These are phyloP conservation scores for Gossypium stocksii DNA, from an alignment of 345 rosid species.

Conservation along the genomic window DNA sequence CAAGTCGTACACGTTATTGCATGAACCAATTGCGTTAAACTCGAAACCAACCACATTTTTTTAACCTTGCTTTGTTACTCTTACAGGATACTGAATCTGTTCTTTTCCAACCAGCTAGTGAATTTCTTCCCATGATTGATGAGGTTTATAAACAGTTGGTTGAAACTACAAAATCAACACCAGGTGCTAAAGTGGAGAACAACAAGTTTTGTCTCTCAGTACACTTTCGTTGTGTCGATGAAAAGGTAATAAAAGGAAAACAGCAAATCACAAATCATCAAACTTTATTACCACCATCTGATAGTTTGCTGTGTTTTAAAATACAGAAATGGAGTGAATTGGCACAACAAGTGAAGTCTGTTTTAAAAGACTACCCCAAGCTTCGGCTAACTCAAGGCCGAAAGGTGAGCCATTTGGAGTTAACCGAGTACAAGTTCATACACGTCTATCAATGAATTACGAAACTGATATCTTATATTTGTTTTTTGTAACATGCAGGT, in stretches of 20 bases:
- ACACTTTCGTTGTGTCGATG: slow-evolving; percentile 83
- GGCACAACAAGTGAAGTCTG: slow-evolving; percentile 60
- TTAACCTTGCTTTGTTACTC: background rate
- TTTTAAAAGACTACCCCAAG: slow-evolving; percentile 58
- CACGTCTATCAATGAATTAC: too few relatives aligned
- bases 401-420: slow-evolving; percentile 33
- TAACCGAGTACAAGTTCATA: too few relatives aligned
- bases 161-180: slow-evolving; percentile 63
- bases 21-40: too few relatives aligned
- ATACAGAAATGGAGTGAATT: slow-evolving; percentile 74
- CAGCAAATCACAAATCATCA: background rate
- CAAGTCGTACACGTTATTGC: background rate
- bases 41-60: background rate
- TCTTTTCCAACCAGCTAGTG: slow-evolving; percentile 77
- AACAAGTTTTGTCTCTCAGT: slow-evolving; percentile 88
- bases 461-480: too few relatives aligned
- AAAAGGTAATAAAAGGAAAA: slow-evolving; percentile 37
- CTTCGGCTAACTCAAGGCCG: slow-evolving; percentile 76
- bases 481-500: slow-evolving; percentile 37
- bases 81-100: slow-evolving; percentile 46
- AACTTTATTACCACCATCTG: background rate
- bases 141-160: slow-evolving; percentile 53
- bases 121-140: slow-evolving; percentile 79
- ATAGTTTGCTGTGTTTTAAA: background rate
- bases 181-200: slow-evolving; percentile 79